Evolutionary conservation across 169 alveolate species (phyloP).

Genomic region (Hammondia hammondi): DNA sequence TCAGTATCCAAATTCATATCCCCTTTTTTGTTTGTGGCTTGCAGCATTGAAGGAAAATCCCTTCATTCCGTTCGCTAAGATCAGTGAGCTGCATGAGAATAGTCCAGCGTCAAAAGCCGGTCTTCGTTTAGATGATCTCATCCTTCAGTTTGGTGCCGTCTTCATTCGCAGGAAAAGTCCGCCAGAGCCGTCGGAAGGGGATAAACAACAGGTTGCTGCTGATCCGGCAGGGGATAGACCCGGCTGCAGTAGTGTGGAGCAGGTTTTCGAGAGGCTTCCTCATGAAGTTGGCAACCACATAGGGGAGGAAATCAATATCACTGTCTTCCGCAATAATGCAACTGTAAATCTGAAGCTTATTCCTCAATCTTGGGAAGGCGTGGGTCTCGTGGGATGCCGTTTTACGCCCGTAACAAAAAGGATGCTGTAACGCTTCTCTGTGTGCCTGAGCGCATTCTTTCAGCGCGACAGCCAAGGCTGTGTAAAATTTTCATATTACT

Average conservation of each 20-base stretch:
- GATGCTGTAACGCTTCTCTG: neutral
- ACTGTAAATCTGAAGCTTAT: neutral
- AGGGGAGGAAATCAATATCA: neutral
- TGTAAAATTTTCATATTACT: too few species aligned
- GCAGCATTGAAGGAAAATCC: conserved; percentile 1
- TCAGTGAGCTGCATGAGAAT: conserved; percentile 32
- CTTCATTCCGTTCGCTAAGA: conserved; percentile 12
- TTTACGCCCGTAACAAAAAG: neutral
- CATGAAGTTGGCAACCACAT: neutral
- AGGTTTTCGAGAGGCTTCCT: neutral
- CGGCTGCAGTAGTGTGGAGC: neutral
- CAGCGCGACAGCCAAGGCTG: neutral
- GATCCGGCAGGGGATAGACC: neutral
- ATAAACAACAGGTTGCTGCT: neutral
- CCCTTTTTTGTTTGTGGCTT: neutral
- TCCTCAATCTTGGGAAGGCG: conserved; percentile 31
- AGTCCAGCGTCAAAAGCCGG: conserved; percentile 26
- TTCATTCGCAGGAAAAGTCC: neutral
- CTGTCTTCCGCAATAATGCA: neutral
- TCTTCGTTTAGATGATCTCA: conserved; percentile 11
- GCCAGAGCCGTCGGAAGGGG: neutral
- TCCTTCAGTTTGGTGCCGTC: conserved; percentile 3
- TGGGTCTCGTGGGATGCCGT: conserved; percentile 38
- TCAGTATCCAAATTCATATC: too few species aligned
- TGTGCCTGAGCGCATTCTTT: neutral